A percentile compares a stretch with the other conserved stretches of the same genome.
Evolutionary conservation across 1,139 yeast genomes (phyloP).

Genomic region (Pichia sp.): DNA sequence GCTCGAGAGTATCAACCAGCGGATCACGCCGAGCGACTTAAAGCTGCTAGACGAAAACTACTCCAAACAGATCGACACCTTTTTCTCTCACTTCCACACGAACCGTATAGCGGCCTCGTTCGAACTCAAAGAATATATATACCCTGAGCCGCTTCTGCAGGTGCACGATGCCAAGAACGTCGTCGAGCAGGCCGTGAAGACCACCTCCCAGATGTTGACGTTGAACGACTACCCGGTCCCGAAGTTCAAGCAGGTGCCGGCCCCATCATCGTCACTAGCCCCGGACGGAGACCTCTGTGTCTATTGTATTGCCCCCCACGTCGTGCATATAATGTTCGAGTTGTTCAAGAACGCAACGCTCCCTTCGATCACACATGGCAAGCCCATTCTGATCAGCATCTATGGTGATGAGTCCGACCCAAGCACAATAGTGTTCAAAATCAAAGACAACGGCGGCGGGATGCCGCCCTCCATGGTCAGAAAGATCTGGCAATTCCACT

Average conservation of each 20-base stretch:
- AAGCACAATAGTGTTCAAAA: constrained; percentile 15
- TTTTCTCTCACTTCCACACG: constrained; percentile 24
- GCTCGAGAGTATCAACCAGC: constrained; percentile 21
- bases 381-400: constrained; percentile 21
- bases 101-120: constrained; percentile 26
- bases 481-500: constrained; percentile 31
- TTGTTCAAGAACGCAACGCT: constrained; percentile 30
- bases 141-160: constrained; percentile 19
- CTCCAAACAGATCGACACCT: constrained; percentile 19
- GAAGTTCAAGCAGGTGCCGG: constrained; percentile 14
- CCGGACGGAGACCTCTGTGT: constrained; percentile 9
- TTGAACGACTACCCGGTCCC: constrained; percentile 30
- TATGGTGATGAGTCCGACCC: constrained; percentile 9
- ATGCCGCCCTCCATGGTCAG: constrained; percentile 19
- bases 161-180: constrained; percentile 16
- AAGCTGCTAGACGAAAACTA: constrained; percentile 22
- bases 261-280: no score
- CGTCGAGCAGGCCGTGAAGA: constrained; percentile 20
- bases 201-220: constrained; percentile 23
- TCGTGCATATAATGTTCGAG: constrained; percentile 30
- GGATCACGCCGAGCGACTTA: constrained; percentile 20
- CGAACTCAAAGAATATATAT: constrained; percentile 24
- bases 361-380: constrained; percentile 24
- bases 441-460: constrained; percentile 30
- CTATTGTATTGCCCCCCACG: constrained; percentile 28